These are phyloP conservation scores for Rutidosis leptorrhynchoides DNA, from an alignment of 129 eudicot species.

Conservation along the genomic window DNA sequence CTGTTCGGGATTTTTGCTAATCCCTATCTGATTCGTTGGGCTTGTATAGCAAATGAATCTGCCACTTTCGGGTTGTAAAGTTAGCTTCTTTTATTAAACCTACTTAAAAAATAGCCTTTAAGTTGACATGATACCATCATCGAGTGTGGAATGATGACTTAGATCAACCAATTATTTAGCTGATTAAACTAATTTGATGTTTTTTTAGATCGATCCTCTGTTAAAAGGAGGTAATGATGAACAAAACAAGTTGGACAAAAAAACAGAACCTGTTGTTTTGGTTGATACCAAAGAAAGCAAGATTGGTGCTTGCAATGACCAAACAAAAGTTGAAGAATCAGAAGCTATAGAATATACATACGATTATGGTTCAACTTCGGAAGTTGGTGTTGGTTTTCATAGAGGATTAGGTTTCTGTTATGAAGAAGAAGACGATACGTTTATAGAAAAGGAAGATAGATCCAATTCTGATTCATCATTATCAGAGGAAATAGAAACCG, in stretches of 20 bases:
- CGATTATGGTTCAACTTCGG: constrained; percentile 44
- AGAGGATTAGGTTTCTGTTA: constrained; percentile 78
- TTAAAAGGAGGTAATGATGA: constrained; percentile 30
- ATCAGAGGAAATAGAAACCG: constrained; percentile 56
- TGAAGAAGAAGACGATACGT: constrained; percentile 34
- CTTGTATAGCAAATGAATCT: no score
- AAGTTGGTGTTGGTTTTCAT: constrained; percentile 52
- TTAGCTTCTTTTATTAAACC: background rate
- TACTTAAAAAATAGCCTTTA: background rate
- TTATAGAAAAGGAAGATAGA: constrained; percentile 37
- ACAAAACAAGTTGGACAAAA: constrained; percentile 27
- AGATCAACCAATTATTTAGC: constrained; percentile 2
- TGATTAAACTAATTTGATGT: constrained; percentile 14
- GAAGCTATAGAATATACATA: constrained; percentile 40
- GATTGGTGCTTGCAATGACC: constrained; percentile 49
- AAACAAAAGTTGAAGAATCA: constrained; percentile 39
- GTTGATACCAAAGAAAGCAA: constrained; percentile 43
- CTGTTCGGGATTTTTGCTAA: no score
- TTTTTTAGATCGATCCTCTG: constrained; percentile 43
- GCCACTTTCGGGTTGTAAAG: background rate
- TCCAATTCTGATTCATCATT: constrained; percentile 41
- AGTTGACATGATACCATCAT: background rate
- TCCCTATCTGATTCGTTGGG: no score
- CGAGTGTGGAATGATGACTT: background rate
- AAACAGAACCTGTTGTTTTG: constrained; percentile 46